Conservation (phyloP, 2,329 filamentous ascomycete genomes). For the Apiospora marii region DNA sequence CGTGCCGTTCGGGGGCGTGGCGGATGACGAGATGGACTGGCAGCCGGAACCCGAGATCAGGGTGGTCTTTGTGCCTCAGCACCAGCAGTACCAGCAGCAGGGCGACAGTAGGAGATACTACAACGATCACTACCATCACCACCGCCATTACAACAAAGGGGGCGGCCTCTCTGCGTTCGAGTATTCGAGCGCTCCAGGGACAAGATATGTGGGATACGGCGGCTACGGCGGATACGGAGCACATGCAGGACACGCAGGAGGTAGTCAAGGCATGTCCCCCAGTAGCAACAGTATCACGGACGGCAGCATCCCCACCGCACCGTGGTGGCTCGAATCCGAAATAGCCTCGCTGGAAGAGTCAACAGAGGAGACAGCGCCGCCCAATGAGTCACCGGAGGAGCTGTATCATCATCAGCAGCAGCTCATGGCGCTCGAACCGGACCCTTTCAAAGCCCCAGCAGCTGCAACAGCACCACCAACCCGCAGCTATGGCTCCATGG, state of each 20-base stretch:
- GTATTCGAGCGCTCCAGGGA: neutral
- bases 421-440: neutral
- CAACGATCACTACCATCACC: neutral
- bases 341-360: neutral
- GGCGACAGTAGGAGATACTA: neutral
- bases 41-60: constrained; percentile 42
- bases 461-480: no score
- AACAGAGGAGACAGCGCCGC: neutral
- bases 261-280: no score
- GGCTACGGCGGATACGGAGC: neutral
- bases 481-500: neutral
- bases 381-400: neutral
- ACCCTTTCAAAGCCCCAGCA: neutral
- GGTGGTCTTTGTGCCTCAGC: constrained; percentile 33
- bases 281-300: no score
- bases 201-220: neutral
- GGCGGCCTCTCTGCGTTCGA: neutral
- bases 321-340: neutral
- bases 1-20: constrained; percentile 30
- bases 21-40: constrained; percentile 44
- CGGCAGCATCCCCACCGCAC: neutral
- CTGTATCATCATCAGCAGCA: neutral
- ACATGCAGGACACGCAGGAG: neutral
- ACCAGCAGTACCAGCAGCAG: neutral
- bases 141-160: neutral